Percentiles rank a stretch among this genome's conserved stretches.
These are phyloP conservation scores for Phaseolus coccineus DNA, from an alignment of 331 rosid genomes.

Conservation along the genomic window DNA sequence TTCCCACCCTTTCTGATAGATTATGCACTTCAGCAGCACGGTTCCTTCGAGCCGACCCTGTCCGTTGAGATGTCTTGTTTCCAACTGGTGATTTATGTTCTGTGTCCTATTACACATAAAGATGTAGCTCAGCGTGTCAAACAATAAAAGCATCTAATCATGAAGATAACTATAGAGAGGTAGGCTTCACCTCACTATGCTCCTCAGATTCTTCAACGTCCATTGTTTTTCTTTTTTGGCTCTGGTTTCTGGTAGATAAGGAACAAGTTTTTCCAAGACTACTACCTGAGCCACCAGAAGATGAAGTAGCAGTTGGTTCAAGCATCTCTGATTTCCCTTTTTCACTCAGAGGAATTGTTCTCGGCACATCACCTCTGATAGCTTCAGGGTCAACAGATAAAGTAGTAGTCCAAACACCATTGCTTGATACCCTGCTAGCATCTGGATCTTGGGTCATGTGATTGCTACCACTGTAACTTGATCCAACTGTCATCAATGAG, in stretches of 20 bases:
- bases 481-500: slow-evolving; percentile 75
- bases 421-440: slow-evolving; percentile 63
- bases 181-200: slow-evolving; percentile 77
- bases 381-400: slow-evolving; percentile 56
- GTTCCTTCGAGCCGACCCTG: slow-evolving; percentile 71
- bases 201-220: slow-evolving; percentile 78
- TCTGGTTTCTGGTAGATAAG: slow-evolving; percentile 66
- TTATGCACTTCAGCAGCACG: slow-evolving; percentile 97
- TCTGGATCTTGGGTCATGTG: slow-evolving; percentile 65
- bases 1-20: slow-evolving; percentile 81
- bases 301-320: slow-evolving; percentile 70
- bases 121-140: slow-evolving; percentile 10
- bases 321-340: slow-evolving; percentile 60
- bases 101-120: slow-evolving; percentile 58
- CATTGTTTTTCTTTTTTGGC: slow-evolving; percentile 68
- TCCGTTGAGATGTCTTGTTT: slow-evolving; percentile 60
- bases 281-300: slow-evolving; percentile 84
- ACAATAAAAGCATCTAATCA: slow-evolving; percentile 18
- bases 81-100: slow-evolving; percentile 70
- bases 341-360: slow-evolving; percentile 51
- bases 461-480: slow-evolving; percentile 86
- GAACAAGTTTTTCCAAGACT: slow-evolving; percentile 72
- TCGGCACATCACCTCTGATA: slow-evolving; percentile 46
- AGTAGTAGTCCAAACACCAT: slow-evolving; percentile 58
- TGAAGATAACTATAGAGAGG: slow-evolving; percentile 19